Base-by-base conservation (phyloP, 345 rosid genomes). In the Clarkia xantiana region DNA sequence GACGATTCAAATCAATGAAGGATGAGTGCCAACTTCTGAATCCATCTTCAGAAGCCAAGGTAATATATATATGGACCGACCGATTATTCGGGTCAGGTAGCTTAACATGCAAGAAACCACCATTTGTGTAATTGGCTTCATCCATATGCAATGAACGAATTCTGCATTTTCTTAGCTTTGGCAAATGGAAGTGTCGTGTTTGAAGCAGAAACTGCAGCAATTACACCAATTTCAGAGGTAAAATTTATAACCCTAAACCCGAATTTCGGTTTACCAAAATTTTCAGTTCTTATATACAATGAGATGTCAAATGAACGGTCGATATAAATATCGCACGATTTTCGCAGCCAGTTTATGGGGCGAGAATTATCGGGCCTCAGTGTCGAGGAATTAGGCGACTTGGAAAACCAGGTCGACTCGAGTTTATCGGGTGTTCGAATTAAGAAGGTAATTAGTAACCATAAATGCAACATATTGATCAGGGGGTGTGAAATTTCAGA, bases 41-140 rank as follows among this genome's bases (percentile, higher is more conserved):
- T 71, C 76, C 82, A 12, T 47, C 70, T 58, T 69, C 86, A 42
- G 88, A 82, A 72, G 75, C 63, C 60, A 78, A 86, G 86, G 95
- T 82, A 81, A 16, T 15, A 40, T 23, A 23, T 23, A 23, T 22
- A 22, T 5, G 5, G 25, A 22, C 5, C 25, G 25, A 22, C 25
- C 5, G 25, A 22, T 22, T 5, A 5, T 2, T 22, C 25, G 25
- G 5, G 25, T 22, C 25, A 22, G 5, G 25, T 22, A 22, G 5
- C 25, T 22, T 22, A 22, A 22, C 25, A 2, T 5, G 25, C 25
- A 22, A 22, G 25, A 22, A 14, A 44, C n/a, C 11, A 42, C 49
- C 11, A 0, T 15, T 34, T 5, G 12, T 12, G 14, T 14, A 14
- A 10, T 18, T 14, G 12, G 22, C 19, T 7, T 34, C 18, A 9